Conservation (phyloP, 2,329 filamentous ascomycete species). For the Colletotrichum sp. region DNA sequence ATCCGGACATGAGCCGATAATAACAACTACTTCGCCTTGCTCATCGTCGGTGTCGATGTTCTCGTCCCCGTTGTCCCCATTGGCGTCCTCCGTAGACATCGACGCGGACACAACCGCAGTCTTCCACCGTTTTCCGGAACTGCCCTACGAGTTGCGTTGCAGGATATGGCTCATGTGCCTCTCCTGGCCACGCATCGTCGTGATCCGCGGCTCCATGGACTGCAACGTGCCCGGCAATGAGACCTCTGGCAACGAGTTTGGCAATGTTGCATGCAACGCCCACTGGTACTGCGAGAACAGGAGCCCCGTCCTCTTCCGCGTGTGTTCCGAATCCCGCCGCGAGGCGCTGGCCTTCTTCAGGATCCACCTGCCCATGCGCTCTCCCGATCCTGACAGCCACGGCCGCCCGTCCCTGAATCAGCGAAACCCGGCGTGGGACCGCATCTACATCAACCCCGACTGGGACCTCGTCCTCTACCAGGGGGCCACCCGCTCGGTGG, state of each 20-base stretch:
- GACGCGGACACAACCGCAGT: background rate
- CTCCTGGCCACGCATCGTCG: conserved; percentile 18
- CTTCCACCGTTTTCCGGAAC: conserved; percentile 17
- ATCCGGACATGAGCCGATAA: background rate
- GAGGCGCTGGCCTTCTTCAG: conserved; percentile 23
- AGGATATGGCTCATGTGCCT: conserved; percentile 24
- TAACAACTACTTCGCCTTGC: background rate
- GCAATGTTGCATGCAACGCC: conserved; percentile 12
- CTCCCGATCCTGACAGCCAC: background rate
- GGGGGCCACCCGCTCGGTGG: background rate
- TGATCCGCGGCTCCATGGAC: conserved; percentile 15
- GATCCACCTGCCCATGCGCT: conserved; percentile 21
- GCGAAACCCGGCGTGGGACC: conserved; percentile 21
- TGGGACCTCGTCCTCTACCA: conserved; percentile 25
- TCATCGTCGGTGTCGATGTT: background rate
- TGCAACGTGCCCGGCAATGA: background rate
- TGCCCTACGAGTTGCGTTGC: conserved; percentile 21
- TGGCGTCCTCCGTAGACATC: background rate
- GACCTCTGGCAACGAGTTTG: conserved; percentile 2
- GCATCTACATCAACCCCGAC: conserved; percentile 24
- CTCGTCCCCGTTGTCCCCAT: background rate
- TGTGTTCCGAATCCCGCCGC: conserved; percentile 20
- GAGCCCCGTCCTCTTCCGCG: conserved; percentile 21
- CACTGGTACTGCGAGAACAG: conserved; percentile 24
- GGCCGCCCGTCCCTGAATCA: conserved; percentile 6